Evolutionary conservation across 176 grass and related monocot genomes (phyloP), one percentile per base, ranked within the genome.

Genomic region (Oryza rufipogon): DNA sequence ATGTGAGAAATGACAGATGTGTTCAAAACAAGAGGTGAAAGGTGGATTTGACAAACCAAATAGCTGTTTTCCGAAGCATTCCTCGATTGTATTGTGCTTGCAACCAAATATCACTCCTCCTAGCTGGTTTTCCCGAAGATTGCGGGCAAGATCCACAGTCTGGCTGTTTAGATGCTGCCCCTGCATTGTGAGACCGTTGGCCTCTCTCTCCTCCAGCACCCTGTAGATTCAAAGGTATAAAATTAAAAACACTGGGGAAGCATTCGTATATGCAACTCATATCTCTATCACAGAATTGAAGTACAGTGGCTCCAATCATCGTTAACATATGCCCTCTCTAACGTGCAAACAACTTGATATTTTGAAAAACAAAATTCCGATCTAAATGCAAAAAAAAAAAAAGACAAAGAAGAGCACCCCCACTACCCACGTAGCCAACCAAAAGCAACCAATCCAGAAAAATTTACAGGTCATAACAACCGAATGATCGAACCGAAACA

Each of bases 91-190:
- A 52, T 88, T 51, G 68, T 90, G 23, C 32, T 91, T 93, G 77
- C 96, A 98, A 70, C 96, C 96, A 83, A 98, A 98, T 79, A 98
- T 93, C 13, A 87, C 91, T 19, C 93, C 96, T 76, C 91, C 93
- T 36, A 98, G 86, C 65, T 93, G 87, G 73, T 28, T 88, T 64
- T 92, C 87, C 28, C n/a, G 73, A 36, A 98, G 87, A 76, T 86
- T 91, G 15, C 96, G 91, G 17, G 80, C 49, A 60, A 82, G 16
- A 16, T 82, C 52, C 46, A 25, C 23, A 41, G 36, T 7, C 30
- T 71, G 69, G 17, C 44, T 76, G 81, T 64, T 66, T 23, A 36
- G 46, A 47, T 64, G 77, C 30, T 75, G 67, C 4, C 17, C 46
- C 87, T 81, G 71, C 81, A 86, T 92, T 79, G 80, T 38, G 66